Evolutionary conservation across 352 stramenopile genomes (phyloP).

Genomic region (Phytophthora aleatoria): DNA sequence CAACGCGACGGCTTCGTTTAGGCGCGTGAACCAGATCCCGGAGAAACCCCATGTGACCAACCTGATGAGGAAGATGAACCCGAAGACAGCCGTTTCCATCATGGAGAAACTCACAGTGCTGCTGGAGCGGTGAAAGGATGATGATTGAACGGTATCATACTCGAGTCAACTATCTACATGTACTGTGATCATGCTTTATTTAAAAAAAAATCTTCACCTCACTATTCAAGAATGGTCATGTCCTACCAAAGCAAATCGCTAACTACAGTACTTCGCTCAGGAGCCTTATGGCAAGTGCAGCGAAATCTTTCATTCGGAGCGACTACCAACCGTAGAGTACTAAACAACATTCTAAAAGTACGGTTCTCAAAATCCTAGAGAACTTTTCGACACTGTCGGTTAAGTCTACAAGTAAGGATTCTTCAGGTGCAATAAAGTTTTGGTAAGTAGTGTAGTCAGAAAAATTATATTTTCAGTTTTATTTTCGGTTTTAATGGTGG

Average conservation of each 20-base stretch:
- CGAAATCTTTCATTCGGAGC: no score
- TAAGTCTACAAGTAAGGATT: no score
- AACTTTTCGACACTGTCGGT: no score
- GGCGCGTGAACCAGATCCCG: slow-evolving; percentile 28
- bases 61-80: slow-evolving; percentile 73
- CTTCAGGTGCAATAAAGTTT: not conserved
- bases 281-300: no score
- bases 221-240: no score
- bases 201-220: not conserved
- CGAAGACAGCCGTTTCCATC: slow-evolving; percentile 60
- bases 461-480: not conserved
- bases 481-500: no score
- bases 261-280: no score
- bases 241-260: no score
- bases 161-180: not conserved
- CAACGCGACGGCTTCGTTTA: slow-evolving; percentile 46
- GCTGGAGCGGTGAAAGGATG: slow-evolving; percentile 34
- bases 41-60: slow-evolving; percentile 37
- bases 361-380: no score
- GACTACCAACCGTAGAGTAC: no score
- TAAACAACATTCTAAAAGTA: no score
- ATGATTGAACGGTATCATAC: not conserved
- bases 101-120: slow-evolving; percentile 56
- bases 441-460: not conserved
- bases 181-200: not conserved